Conservation (phyloP, 352 stramenopile species). For the Globisporangium recalcitrans region DNA sequence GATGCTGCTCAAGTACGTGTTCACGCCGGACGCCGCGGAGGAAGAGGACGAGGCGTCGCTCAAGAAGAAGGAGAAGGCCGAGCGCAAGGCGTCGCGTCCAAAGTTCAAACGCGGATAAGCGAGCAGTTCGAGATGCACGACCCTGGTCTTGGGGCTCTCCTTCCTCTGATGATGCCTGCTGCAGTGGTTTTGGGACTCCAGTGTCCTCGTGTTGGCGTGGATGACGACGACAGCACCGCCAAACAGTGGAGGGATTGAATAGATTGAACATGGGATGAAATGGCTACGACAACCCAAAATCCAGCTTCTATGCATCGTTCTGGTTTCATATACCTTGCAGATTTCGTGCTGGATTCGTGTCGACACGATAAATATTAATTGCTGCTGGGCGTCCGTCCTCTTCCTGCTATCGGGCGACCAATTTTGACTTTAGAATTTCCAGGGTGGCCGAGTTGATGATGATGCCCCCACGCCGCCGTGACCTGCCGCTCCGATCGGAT, state of each 20-base stretch:
- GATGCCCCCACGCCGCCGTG: not conserved
- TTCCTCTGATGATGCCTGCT: no score
- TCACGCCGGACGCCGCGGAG: constrained; percentile 52
- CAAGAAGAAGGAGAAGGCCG: constrained; percentile 77
- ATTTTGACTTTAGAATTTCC: constrained; percentile 13
- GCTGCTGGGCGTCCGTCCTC: not conserved
- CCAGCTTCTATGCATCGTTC: not conserved
- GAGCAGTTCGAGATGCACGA: no score
- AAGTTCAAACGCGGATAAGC: constrained; percentile 52
- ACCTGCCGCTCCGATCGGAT: not conserved
- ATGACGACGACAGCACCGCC: not conserved
- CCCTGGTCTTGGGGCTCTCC: no score
- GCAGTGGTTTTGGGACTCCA: no score
- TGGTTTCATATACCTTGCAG: not conserved
- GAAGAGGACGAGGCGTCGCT: constrained; percentile 47
- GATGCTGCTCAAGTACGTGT: constrained; percentile 81
- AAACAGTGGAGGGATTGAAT: not conserved
- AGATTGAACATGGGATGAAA: not conserved
- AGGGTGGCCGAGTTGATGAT: constrained; percentile 13
- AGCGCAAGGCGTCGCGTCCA: constrained; percentile 50
- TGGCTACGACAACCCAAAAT: not conserved
- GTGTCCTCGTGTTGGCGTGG: not conserved
- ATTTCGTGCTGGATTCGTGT: not conserved
- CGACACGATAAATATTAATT: constrained; percentile 5
- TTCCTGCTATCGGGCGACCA: not conserved